Evolutionary conservation across 257 asterid genomes (phyloP), one percentile per base, ranked within the genome.

Genomic region (Fraxinus excelsior): DNA sequence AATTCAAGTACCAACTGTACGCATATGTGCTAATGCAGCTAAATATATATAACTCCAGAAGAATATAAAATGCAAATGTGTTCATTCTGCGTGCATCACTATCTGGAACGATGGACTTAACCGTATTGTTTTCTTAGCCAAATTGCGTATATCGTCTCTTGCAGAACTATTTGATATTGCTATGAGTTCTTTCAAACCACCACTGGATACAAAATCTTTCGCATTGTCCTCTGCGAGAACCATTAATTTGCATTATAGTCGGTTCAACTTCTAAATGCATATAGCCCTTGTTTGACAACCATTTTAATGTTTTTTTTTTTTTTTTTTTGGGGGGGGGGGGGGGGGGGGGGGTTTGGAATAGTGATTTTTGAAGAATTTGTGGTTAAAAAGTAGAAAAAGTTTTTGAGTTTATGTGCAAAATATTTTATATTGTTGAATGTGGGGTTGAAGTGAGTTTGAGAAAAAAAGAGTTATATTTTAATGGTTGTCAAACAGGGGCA

Each of bases 121-220:
- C 80, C 88, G 80, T n/a, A 94, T 74, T 14, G 92, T 85, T 85
- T 91, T 94, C 88, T 90, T 92, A 11, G 97, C 98, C 92, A 94
- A 84, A 79, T 86, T 94, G 60, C 98, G 97, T 32, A 94, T 91
- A 80, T 94, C 98, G 53, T 94, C 98, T 84, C 92, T 85, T 3
- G 85, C 82, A 13, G 98, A 94, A 83, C 84, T 88, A 1, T 80
- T 84, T 0, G 98, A 89, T 87, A 94, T 92, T 70, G 84, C 86
- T 1, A 83, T 56, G 76, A 94, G 87, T 80, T 92, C 94, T 71
- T 86, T 86, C 81, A 88, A 67, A 37, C 90, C 97, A 18, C 97
- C 97, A 34, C 77, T 44, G 46, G 80, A 86, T 72, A 91, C 81
- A 71, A 94, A 90, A 80, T 92, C 97, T 81, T 82, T 76, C 5